A percentile compares a stretch with the other conserved stretches of the same genome.
phyloP scores from a whole-genome alignment of 352 stramenopile genomes.

The Globisporangium solare region DNA sequence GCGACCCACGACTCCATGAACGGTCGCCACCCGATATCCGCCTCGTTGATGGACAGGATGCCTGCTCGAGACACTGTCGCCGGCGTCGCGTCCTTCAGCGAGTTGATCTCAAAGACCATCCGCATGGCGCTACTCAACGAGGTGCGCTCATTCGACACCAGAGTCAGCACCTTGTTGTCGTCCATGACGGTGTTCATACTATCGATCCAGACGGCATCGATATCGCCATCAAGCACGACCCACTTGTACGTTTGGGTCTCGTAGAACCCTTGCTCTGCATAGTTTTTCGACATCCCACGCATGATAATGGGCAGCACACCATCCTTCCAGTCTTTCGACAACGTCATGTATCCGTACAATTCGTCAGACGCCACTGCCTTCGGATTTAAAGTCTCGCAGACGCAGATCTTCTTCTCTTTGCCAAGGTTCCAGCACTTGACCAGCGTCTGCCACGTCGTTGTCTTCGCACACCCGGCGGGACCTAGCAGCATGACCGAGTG shows the following conservation, averaged over 20 bases:
- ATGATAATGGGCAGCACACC: slow-evolving; percentile 89
- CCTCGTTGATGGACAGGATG: slow-evolving; percentile 89
- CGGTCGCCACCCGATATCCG: slow-evolving; percentile 92
- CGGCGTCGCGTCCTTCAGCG: slow-evolving; percentile 82
- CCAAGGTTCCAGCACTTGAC: slow-evolving; percentile 85
- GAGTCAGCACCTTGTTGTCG: slow-evolving; percentile 95
- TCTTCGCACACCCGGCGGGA: slow-evolving; percentile 79
- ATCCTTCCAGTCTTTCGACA: slow-evolving; percentile 89
- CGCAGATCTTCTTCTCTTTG: slow-evolving; percentile 86
- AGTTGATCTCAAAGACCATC: slow-evolving; percentile 92
- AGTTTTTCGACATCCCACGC: slow-evolving; percentile 89
- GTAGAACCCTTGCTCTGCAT: slow-evolving; percentile 91
- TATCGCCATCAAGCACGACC: slow-evolving; percentile 85
- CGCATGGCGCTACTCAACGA: slow-evolving; percentile 78
- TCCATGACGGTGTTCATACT: slow-evolving; percentile 98
- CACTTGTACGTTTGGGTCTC: slow-evolving; percentile 92
- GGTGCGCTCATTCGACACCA: slow-evolving; percentile 88
- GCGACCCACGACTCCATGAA: slow-evolving; percentile 97
- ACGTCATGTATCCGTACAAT: slow-evolving; percentile 92
- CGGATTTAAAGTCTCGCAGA: slow-evolving; percentile 87
- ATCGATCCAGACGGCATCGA: slow-evolving; percentile 88
- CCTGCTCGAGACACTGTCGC: slow-evolving; percentile 83
- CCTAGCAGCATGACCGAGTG: slow-evolving; percentile 87
- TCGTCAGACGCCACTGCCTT: slow-evolving; percentile 89
- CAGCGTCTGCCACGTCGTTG: slow-evolving; percentile 80